These are phyloP conservation scores for Malbranchea zuffiana DNA, from an alignment of 2,329 filamentous ascomycete genomes.

Conservation along the genomic window DNA sequence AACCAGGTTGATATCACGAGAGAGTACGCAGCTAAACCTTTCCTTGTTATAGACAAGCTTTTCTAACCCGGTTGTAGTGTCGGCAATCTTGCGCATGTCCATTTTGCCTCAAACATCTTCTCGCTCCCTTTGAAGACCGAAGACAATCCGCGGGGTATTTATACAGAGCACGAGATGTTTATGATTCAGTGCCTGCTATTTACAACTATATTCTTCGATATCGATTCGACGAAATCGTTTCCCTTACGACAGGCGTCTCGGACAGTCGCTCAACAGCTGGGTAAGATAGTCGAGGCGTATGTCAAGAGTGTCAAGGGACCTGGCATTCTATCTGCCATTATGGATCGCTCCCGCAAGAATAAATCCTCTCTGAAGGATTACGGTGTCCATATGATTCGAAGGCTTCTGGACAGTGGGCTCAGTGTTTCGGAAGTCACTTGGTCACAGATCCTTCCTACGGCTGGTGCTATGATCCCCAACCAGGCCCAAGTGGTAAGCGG, in stretches of 20 bases:
- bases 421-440: conserved; percentile 57
- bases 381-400: conserved; percentile 55
- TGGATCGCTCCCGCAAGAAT: conserved; percentile 40
- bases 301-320: conserved; percentile 33
- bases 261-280: conserved; percentile 32
- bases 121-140: conserved; percentile 19
- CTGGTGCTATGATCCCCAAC: conserved; percentile 56
- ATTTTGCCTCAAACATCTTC: conserved; percentile 21
- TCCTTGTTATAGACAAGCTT: background rate
- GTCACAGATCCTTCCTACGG: conserved; percentile 58
- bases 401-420: conserved; percentile 52
- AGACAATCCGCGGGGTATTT: conserved; percentile 24
- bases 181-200: conserved; percentile 36
- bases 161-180: conserved; percentile 47
- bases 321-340: conserved; percentile 45
- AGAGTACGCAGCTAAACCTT: conserved; percentile 25
- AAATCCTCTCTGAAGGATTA: conserved; percentile 50
- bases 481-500: conserved; percentile 34
- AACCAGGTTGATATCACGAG: conserved; percentile 21
- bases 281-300: conserved; percentile 31
- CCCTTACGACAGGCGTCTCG: conserved; percentile 36
- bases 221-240: conserved; percentile 39
- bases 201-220: conserved; percentile 39
- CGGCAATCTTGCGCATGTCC: conserved; percentile 20
- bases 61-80: conserved; percentile 10